Conservation (phyloP, 2,329 filamentous ascomycete genomes). For the Beauveria pseudobassiana region DNA sequence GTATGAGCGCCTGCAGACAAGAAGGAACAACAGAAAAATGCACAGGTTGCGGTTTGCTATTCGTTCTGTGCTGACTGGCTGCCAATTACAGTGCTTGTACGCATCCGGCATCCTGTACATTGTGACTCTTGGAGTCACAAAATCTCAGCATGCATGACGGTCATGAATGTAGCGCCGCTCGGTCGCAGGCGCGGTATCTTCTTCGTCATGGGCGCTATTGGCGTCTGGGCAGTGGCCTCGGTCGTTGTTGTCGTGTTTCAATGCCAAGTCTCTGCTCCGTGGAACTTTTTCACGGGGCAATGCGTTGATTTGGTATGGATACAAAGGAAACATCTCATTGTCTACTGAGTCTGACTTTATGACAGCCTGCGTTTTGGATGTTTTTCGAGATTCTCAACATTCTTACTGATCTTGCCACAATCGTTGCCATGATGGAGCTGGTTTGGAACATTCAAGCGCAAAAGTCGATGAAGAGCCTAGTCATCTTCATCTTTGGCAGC, state of each 20-base stretch:
- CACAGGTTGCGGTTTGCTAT: background rate
- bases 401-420: background rate
- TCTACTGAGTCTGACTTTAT: background rate
- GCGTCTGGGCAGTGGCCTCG: background rate
- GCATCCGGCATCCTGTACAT: conserved; percentile 2
- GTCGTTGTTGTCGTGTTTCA: background rate
- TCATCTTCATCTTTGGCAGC: conserved; percentile 4
- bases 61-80: background rate
- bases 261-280: background rate
- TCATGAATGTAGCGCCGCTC: conserved; percentile 7
- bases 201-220: background rate
- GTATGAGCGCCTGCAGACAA: background rate
- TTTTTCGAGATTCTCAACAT: conserved; percentile 6
- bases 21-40: background rate
- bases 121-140: background rate
- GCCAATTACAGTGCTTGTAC: background rate
- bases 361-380: background rate
- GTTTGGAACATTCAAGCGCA: conserved; percentile 4
- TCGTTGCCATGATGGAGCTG: background rate
- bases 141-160: background rate
- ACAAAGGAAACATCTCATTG: too few species aligned
- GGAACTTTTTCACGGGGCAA: background rate
- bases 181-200: background rate
- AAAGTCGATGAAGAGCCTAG: background rate
- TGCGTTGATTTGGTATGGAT: conserved; percentile 4